phyloP scores from a whole-genome alignment of 169 alveolate genomes.

The Plasmodium blacklocki region DNA sequence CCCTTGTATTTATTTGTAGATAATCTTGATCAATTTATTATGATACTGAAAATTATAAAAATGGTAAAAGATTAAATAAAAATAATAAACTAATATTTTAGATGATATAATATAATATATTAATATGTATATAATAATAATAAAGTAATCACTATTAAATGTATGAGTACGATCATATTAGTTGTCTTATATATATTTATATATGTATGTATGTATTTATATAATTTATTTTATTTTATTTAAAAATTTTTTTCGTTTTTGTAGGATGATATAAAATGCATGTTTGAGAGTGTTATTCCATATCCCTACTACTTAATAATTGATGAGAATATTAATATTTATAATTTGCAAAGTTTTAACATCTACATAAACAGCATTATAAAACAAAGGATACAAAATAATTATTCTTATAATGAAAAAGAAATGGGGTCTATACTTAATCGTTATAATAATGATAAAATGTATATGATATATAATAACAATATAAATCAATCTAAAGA shows the following conservation, averaged over 20 bases:
- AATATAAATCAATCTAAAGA: background rate
- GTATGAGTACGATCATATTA: too few relatives aligned
- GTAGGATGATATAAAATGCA: slow-evolving; percentile 37
- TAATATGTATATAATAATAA: too few relatives aligned
- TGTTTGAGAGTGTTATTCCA: slow-evolving; percentile 72
- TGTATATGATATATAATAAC: background rate
- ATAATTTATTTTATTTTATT: background rate
- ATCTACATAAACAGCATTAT: slow-evolving; percentile 41
- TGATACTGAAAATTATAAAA: slow-evolving; percentile 34
- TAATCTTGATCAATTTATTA: slow-evolving; percentile 30
- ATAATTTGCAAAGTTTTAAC: slow-evolving; percentile 61
- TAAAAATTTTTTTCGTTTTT: slow-evolving; percentile 17
- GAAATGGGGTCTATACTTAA: slow-evolving; percentile 4
- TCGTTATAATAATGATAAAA: background rate
- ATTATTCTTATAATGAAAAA: slow-evolving; percentile 14
- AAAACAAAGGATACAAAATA: slow-evolving; percentile 17
- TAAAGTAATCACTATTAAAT: background rate
- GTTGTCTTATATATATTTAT: background rate
- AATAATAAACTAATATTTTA: background rate
- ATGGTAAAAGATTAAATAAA: slow-evolving; percentile 1
- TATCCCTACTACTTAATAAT: slow-evolving; percentile 67
- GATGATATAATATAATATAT: background rate
- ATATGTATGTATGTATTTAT: background rate
- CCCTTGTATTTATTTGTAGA: slow-evolving; percentile 67
- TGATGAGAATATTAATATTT: slow-evolving; percentile 52